Percentiles rank a stretch among this genome's conserved stretches.
These are phyloP conservation scores for Paraphysoderma sedebokerense DNA, from an alignment of 371 early-diverging fungal species.

Conservation along the genomic window DNA sequence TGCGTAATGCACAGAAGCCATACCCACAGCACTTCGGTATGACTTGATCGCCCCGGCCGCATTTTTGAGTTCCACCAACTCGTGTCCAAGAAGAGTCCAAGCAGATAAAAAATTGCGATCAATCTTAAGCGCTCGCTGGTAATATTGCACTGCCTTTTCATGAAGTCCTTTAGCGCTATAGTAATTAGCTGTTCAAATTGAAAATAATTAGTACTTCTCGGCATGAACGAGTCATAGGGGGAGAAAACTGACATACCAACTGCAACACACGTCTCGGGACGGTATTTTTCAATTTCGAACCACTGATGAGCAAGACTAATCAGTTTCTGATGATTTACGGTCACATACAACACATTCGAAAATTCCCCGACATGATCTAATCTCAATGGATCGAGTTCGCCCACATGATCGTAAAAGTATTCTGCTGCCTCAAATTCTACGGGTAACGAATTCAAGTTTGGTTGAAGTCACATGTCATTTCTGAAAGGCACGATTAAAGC, in stretches of 20 bases:
- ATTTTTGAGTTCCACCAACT: constrained; percentile 81
- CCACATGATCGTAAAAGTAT: constrained; percentile 45
- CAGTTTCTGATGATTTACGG: constrained; percentile 46
- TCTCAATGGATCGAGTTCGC: constrained; percentile 45
- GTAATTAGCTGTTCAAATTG: constrained; percentile 53
- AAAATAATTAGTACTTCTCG: not conserved
- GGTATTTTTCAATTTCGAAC: constrained; percentile 51
- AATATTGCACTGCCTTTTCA: constrained; percentile 71
- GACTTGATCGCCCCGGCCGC: constrained; percentile 74
- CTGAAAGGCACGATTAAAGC: not conserved
- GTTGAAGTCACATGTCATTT: not conserved
- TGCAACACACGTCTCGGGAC: constrained; percentile 78
- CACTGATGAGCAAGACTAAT: constrained; percentile 63
- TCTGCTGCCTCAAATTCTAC: constrained; percentile 53
- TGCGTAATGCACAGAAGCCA: not conserved
- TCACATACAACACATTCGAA: constrained; percentile 77
- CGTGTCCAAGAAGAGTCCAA: constrained; percentile 91
- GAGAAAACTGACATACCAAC: constrained; percentile 27
- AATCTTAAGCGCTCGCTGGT: constrained; percentile 64
- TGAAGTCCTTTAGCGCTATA: constrained; percentile 60
- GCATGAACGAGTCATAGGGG: not conserved
- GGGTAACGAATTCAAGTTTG: not conserved
- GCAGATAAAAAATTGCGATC: constrained; percentile 56
- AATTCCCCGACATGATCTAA: constrained; percentile 72
- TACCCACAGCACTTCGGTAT: constrained; percentile 56